These are phyloP conservation scores for Testicularia cyperi DNA, from an alignment of 1,284 basidiomycete genomes.

Conservation along the genomic window DNA sequence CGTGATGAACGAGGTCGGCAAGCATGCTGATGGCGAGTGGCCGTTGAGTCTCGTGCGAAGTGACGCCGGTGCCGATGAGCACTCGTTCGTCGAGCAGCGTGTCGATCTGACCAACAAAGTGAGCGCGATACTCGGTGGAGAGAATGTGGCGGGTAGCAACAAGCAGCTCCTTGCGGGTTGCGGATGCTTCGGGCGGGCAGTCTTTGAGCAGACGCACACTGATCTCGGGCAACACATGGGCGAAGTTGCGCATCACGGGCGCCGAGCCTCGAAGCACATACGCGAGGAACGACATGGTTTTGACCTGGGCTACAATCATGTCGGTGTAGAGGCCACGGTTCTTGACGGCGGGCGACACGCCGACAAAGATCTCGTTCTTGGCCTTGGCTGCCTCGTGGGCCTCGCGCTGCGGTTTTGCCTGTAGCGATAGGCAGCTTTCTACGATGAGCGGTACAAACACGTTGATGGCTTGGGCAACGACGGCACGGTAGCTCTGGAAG, in stretches of 20 bases:
- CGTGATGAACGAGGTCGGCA: slow-evolving; percentile 90
- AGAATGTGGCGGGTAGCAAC: slow-evolving; percentile 90
- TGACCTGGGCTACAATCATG: slow-evolving; percentile 89
- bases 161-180: slow-evolving; percentile 76
- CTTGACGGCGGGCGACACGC: slow-evolving; percentile 70
- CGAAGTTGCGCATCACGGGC: slow-evolving; percentile 75
- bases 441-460: slow-evolving; percentile 68
- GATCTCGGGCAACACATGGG: slow-evolving; percentile 77
- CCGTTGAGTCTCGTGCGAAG: slow-evolving; percentile 76
- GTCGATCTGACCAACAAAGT: slow-evolving; percentile 81
- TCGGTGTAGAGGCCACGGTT: slow-evolving; percentile 82
- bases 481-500: slow-evolving; percentile 75
- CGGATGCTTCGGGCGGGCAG: slow-evolving; percentile 83
- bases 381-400: slow-evolving; percentile 78
- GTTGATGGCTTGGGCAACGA: slow-evolving; percentile 71
- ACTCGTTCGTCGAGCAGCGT: slow-evolving; percentile 88
- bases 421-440: slow-evolving; percentile 57
- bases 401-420: slow-evolving; percentile 81
- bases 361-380: slow-evolving; percentile 78
- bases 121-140: slow-evolving; percentile 75
- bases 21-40: slow-evolving; percentile 83
- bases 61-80: slow-evolving; percentile 78
- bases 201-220: slow-evolving; percentile 88
- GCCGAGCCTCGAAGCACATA: slow-evolving; percentile 77
- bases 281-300: slow-evolving; percentile 79